Evolutionary conservation across 2,329 filamentous ascomycete genomes (phyloP).

Genomic region (Botrytis byssoidea): DNA sequence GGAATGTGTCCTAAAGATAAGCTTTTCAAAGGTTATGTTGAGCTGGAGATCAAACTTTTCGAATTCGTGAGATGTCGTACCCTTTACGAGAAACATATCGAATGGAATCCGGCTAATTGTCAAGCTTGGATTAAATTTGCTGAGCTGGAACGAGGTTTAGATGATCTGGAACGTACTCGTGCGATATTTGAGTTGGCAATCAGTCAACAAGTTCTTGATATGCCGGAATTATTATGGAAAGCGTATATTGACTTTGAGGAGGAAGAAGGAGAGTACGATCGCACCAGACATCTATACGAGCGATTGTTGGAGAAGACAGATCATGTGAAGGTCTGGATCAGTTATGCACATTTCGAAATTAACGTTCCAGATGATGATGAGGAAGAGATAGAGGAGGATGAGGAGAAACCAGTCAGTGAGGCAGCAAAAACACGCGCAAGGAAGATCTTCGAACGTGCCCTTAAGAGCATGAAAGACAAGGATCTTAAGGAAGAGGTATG

Average conservation of each 20-base stretch:
- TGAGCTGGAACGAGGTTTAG: slow-evolving; percentile 85
- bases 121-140: slow-evolving; percentile 97
- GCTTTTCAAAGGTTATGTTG: slow-evolving; percentile 89
- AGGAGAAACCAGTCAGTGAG: slow-evolving; percentile 69
- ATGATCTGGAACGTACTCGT: slow-evolving; percentile 82
- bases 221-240: slow-evolving; percentile 98
- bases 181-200: slow-evolving; percentile 93
- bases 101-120: slow-evolving; percentile 86
- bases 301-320: slow-evolving; percentile 90
- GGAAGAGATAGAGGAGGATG: slow-evolving; percentile 55
- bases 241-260: slow-evolving; percentile 99
- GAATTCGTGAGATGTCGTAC: slow-evolving; percentile 90
- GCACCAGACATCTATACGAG: slow-evolving; percentile 81
- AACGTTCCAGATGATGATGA: slow-evolving; percentile 76
- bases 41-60: slow-evolving; percentile 88
- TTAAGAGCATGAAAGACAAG: slow-evolving; percentile 83
- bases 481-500: slow-evolving; percentile 82
- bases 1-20: slow-evolving; percentile 96
- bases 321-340: slow-evolving; percentile 99
- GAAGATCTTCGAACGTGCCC: slow-evolving; percentile 78
- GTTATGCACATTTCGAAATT: slow-evolving; percentile 97
- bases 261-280: slow-evolving; percentile 86
- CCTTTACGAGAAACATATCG: slow-evolving; percentile 89
- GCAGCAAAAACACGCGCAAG: slow-evolving; percentile 81
- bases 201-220: slow-evolving; percentile 78